Conservation (phyloP, 208 protist species). For the Leishmania gerbilli region DNA sequence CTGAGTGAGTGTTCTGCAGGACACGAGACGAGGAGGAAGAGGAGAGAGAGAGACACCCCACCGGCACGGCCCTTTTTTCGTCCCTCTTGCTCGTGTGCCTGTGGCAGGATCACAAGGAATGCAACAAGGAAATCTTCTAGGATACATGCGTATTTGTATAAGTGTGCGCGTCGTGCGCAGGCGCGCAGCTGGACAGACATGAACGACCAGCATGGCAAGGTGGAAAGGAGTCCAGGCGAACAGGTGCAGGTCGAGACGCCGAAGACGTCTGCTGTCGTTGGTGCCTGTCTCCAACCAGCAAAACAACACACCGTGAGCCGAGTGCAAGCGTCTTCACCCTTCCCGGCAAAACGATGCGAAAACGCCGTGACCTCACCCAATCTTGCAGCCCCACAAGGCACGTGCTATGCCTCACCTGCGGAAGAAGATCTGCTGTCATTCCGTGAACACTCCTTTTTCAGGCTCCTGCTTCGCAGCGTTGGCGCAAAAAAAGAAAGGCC, state of each 20-base stretch:
- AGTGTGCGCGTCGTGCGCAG: not conserved
- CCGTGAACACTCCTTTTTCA: not conserved
- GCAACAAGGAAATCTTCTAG: not conserved
- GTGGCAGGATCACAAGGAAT: not conserved
- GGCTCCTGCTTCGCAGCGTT: not conserved
- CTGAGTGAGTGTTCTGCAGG: not conserved
- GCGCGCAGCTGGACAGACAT: not conserved
- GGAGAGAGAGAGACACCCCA: not conserved
- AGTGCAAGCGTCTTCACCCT: too few relatives aligned
- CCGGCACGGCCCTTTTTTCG: not conserved
- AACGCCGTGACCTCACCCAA: not conserved
- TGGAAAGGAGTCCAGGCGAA: not conserved
- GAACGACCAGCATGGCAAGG: not conserved
- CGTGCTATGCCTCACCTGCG: not conserved
- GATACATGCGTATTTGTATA: conserved; percentile 1
- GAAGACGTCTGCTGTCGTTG: not conserved
- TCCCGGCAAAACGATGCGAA: not conserved
- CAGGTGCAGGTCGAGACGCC: not conserved
- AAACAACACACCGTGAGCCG: not conserved
- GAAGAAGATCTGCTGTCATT: not conserved
- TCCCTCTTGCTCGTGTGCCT: not conserved
- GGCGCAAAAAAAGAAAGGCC: conserved; percentile 41
- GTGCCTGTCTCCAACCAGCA: not conserved
- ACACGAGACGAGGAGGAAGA: not conserved
- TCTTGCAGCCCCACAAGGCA: not conserved